Conservation (phyloP, 2,329 filamentous ascomycete genomes). For the Diaporthe caulivora region DNA sequence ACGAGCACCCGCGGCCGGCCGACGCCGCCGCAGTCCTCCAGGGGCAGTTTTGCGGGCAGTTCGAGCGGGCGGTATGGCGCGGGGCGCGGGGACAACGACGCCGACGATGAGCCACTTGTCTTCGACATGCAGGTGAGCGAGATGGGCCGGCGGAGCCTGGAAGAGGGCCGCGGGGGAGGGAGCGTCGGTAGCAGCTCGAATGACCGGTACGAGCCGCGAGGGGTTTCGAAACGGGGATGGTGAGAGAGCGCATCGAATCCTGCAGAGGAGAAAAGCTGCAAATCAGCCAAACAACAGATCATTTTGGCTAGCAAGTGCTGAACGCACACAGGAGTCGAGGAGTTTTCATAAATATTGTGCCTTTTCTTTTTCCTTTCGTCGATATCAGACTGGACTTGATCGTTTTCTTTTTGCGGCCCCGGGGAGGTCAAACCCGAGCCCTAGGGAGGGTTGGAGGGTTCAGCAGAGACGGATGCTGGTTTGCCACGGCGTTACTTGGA, state of each 20-base stretch:
- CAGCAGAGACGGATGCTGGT: neutral
- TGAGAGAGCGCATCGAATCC: neutral
- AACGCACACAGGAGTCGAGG: constrained; percentile 14
- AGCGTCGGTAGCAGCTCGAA: constrained; percentile 38
- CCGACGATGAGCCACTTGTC: constrained; percentile 39
- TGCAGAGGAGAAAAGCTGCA: neutral
- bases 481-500: constrained; percentile 20
- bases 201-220: constrained; percentile 37
- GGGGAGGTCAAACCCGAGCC: neutral
- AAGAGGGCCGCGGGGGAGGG: constrained; percentile 39
- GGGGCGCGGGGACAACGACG: constrained; percentile 57
- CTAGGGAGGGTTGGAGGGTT: neutral
- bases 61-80: constrained; percentile 48
- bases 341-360: neutral
- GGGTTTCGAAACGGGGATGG: constrained; percentile 38
- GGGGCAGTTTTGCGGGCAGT: constrained; percentile 60
- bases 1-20: constrained; percentile 49
- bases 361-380: neutral
- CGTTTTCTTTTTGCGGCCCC: constrained; percentile 22
- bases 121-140: constrained; percentile 41
- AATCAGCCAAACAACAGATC: neutral
- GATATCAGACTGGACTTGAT: constrained; percentile 36
- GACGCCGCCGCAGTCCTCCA: constrained; percentile 59
- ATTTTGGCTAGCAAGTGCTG: neutral
- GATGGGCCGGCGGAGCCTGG: constrained; percentile 38